Evolutionary conservation across 1,284 basidiomycete species (phyloP).

Genomic region (Pascua sp.): DNA sequence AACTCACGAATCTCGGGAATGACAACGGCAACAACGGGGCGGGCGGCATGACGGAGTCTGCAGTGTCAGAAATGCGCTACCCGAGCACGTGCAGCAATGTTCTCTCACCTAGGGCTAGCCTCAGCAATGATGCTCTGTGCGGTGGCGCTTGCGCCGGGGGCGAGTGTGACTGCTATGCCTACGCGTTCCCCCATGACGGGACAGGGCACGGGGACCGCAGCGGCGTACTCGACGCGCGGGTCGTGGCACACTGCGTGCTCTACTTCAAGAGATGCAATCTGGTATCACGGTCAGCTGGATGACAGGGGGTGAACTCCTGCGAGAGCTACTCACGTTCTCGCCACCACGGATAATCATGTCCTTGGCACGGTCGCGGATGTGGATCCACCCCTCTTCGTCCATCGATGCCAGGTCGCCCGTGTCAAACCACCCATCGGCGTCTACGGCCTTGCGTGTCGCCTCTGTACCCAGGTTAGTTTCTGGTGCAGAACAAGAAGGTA

Average conservation of each 20-base stretch:
- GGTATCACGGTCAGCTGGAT: background rate
- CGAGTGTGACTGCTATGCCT: constrained; percentile 32
- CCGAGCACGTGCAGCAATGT: background rate
- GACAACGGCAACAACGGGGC: constrained; percentile 9
- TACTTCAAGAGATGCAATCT: constrained; percentile 36
- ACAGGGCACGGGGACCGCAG: constrained; percentile 35
- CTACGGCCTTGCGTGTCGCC: constrained; percentile 11
- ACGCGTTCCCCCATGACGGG: constrained; percentile 35
- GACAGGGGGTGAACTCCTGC: too few relatives aligned
- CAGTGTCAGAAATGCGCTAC: background rate
- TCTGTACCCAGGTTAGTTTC: constrained; percentile 21
- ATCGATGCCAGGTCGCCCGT: constrained; percentile 38
- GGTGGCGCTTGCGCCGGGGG: constrained; percentile 7
- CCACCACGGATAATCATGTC: constrained; percentile 43
- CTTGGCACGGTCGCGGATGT: constrained; percentile 33
- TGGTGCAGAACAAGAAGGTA: background rate
- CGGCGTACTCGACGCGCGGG: constrained; percentile 29
- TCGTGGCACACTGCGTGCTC: constrained; percentile 39
- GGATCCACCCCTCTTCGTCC: constrained; percentile 36
- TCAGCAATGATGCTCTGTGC: constrained; percentile 1
- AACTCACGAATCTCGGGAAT: constrained; percentile 14
- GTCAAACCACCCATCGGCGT: constrained; percentile 41
- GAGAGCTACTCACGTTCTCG: constrained; percentile 35
- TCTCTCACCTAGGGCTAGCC: background rate
- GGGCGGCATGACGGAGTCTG: constrained; percentile 11